Percentiles rank a stretch among this genome's conserved stretches.
Conservation (phyloP, 257 asterid species). For the Hygrophila difformis region DNA sequence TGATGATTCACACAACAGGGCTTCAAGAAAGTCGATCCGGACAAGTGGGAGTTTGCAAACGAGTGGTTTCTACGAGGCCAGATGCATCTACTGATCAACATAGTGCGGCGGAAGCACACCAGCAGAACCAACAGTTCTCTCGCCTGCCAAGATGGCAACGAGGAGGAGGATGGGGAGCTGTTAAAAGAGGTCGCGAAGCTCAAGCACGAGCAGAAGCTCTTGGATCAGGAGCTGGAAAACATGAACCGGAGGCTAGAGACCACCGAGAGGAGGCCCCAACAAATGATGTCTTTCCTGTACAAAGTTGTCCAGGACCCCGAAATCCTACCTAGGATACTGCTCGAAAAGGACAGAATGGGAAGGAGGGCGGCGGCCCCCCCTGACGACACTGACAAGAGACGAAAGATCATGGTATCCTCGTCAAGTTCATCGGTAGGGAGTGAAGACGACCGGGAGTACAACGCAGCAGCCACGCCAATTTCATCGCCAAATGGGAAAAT, state of each 20-base stretch:
- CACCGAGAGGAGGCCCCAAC: constrained; percentile 54
- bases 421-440: constrained; percentile 37
- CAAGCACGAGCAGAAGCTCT: constrained; percentile 41
- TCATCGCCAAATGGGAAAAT: constrained; percentile 22
- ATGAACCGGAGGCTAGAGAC: constrained; percentile 59
- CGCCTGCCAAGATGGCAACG: constrained; percentile 28
- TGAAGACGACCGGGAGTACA: constrained; percentile 35
- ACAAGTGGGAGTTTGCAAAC: constrained; percentile 64
- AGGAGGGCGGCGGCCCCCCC: background rate
- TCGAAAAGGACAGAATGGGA: constrained; percentile 26
- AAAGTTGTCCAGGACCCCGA: constrained; percentile 57
- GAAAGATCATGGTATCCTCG: constrained; percentile 17
- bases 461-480: constrained; percentile 16
- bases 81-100: constrained; percentile 39
- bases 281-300: constrained; percentile 51
- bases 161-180: constrained; percentile 25
- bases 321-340: constrained; percentile 32
- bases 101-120: constrained; percentile 33
- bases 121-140: background rate
- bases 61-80: constrained; percentile 67
- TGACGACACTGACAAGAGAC: constrained; percentile 27
- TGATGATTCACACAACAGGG: too few species aligned
- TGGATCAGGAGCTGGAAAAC: constrained; percentile 33
- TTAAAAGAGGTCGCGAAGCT: constrained; percentile 28
- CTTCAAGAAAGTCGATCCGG: constrained; percentile 60